Evolutionary conservation across 192 early-diverging fungal species (phyloP), one percentile per base, ranked within the genome.

Genomic region (Coemansia sp.): DNA sequence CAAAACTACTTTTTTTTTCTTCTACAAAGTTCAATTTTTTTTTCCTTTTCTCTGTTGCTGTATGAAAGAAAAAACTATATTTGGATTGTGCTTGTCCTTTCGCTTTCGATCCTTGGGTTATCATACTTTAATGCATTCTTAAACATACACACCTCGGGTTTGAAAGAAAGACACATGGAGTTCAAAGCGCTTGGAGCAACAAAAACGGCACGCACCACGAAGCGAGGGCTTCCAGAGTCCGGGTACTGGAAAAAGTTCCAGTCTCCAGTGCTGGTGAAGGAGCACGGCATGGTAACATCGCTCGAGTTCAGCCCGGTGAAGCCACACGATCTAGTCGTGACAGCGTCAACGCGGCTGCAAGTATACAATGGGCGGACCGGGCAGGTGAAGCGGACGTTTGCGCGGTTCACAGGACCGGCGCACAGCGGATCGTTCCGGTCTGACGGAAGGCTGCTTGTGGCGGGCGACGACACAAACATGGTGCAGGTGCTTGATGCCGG

Each of bases 391-490:
- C 93, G 93, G 84, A 90, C 95, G 18, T 89, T 98, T 67, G 91
- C 94, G 44, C 90, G 97, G 67, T 99, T 99, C 85, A 90, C 88
- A 70, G 93, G 94, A 67, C 86, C 89, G 10, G 97, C 93, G 15
- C 93, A 88, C 72, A 88, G 89, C 67, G 94, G 88, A 53, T 87
- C 84, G 45, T 89, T 93, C 59, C 84, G 97, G 43, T 78, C 81
- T 4, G 96, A 98, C 76, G 95, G 94, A 30, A 93, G 94, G 78
- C 83, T 99, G 44, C 68, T 99, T 21, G 92, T 97, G 18, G 95
- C 95, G 11, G 95, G 96, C 59, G 96, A 98, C 86, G 92, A 89
- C 46, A 87, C 88, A 23, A 95, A 95, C 53, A 64, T 91, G 63
- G 89, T 99, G 26, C 95, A 96, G 73, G 73, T 94, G 52, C 91